Conservation (phyloP, 305 asterid genomes). For the Plantago coronopus region DNA sequence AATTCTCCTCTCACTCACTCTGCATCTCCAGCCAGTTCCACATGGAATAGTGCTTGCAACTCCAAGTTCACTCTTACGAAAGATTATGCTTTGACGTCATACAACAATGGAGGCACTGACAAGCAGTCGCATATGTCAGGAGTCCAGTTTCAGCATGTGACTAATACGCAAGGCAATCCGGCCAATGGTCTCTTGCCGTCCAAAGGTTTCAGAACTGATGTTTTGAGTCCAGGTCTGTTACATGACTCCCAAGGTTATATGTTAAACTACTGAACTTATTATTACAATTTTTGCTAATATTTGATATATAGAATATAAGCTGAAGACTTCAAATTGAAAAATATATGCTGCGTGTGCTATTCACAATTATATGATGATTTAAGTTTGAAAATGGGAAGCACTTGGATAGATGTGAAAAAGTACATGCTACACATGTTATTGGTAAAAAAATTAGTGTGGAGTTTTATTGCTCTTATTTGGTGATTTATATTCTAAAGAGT, state of each 20-base stretch:
- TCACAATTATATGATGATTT: too few species aligned
- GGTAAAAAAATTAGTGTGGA: too few species aligned
- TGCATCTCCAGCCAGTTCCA: slow-evolving; percentile 35
- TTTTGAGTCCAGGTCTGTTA: slow-evolving; percentile 52
- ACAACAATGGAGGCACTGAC: slow-evolving; percentile 33
- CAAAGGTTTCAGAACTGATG: slow-evolving; percentile 43
- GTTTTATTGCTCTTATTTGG: too few species aligned
- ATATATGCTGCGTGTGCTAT: too few species aligned
- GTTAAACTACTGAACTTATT: not conserved
- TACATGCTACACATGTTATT: too few species aligned
- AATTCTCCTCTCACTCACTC: slow-evolving; percentile 32
- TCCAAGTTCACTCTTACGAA: slow-evolving; percentile 65
- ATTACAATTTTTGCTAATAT: not conserved
- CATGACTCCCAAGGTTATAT: slow-evolving; percentile 12
- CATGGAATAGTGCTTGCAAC: slow-evolving; percentile 45
- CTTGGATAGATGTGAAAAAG: too few species aligned
- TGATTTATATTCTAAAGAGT: too few species aligned
- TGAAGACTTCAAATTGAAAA: not conserved
- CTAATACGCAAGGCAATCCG: slow-evolving; percentile 36
- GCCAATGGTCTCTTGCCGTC: slow-evolving; percentile 38
- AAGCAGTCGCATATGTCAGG: slow-evolving; percentile 44
- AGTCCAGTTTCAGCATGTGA: slow-evolving; percentile 39
- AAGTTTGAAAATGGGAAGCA: too few species aligned
- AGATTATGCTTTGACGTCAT: slow-evolving; percentile 39
- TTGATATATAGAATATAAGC: not conserved